Evolutionary conservation across 495 filamentous ascomycete genomes (phyloP), one percentile per base, ranked within the genome.

Genomic region (Xylaria intraflava): DNA sequence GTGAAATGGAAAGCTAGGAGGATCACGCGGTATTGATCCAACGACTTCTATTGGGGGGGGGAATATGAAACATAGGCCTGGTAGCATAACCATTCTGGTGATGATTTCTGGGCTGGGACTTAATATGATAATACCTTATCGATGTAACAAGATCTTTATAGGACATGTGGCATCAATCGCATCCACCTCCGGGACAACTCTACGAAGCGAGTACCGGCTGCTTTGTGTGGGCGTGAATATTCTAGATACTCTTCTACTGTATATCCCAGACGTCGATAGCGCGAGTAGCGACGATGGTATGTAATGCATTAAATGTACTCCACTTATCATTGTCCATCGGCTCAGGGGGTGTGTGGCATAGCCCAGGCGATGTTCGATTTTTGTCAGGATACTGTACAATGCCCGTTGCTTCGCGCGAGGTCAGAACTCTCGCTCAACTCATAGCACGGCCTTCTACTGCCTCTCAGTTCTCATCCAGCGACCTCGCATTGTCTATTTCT

Each of bases 401-500:
- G 49, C 36, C 45, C n/a, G 38, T 48, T 19, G 17, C n/a, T 38
- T 39, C 24, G 1, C 8, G 27, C n/a, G 30, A n/a, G 45, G 26
- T 38, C 19, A 16, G 11, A 30, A 51, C 43, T 38, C 53, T 20
- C 29, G 50, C 50, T 35, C 26, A 40, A 27, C 20, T 47, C 41
- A 40, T 54, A n/a, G n/a, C n/a, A n/a, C n/a, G 51, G 26, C 30
- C 17, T 22, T 38, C 40, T 50, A 43, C 24, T 17, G 17, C 12
- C 16, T 31, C 23, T 46, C 12, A 35, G 30, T 49, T 61, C 45
- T 48, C 51, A 39, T 46, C 23, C 41, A 46, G 31, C 35, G 5
- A 3, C 42, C 22, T 38, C 35, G 42, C 3, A 38, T 27, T 17
- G 23, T 53, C 64, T 79, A 80, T 58, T 73, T 72, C 67, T 83